Percentiles rank a stretch among this genome's conserved stretches.
Evolutionary conservation across 495 filamentous ascomycete genomes (phyloP).

Genomic region (Cladorrhinum samala): DNA sequence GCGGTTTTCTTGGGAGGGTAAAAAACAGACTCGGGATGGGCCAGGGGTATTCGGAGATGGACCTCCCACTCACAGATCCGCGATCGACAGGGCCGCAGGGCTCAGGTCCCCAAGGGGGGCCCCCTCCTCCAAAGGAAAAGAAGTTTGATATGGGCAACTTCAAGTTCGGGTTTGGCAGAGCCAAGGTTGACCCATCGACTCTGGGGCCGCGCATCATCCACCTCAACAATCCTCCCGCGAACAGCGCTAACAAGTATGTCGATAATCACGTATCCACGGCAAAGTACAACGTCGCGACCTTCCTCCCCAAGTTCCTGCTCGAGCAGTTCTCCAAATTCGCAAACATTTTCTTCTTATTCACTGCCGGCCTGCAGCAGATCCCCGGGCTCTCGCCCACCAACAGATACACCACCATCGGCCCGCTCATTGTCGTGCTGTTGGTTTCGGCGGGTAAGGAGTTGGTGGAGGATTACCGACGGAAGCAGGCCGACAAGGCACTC

Average conservation of each 20-base stretch:
- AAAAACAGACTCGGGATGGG: constrained; percentile 91
- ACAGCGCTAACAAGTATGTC: constrained; percentile 78
- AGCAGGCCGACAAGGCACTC: constrained; percentile 75
- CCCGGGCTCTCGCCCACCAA: constrained; percentile 93
- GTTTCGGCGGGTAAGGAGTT: constrained; percentile 94
- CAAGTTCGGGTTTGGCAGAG: constrained; percentile 89
- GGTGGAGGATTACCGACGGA: constrained; percentile 89
- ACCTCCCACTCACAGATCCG: constrained; percentile 84
- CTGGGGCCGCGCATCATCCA: constrained; percentile 90
- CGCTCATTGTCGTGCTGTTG: constrained; percentile 78
- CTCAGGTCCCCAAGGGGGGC: constrained; percentile 23
- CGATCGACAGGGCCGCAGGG: constrained; percentile 21
- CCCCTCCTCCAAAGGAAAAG: constrained; percentile 43
- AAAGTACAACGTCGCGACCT: constrained; percentile 96
- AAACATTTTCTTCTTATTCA: constrained; percentile 99
- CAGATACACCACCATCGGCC: constrained; percentile 90
- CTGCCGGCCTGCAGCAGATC: constrained; percentile 90
- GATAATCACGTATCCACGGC: constrained; percentile 96
- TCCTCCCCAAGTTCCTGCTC: constrained; percentile 94
- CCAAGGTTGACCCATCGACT: constrained; percentile 81
- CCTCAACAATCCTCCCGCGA: constrained; percentile 95
- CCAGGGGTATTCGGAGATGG: constrained; percentile 95
- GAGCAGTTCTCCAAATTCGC: constrained; percentile 99
- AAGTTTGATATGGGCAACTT: constrained; percentile 66
- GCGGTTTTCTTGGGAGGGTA: constrained; percentile 75